A percentile compares a stretch with the other conserved stretches of the same genome.
These are phyloP conservation scores for Immersiella caudata DNA, from an alignment of 495 filamentous ascomycete species.

Conservation along the genomic window DNA sequence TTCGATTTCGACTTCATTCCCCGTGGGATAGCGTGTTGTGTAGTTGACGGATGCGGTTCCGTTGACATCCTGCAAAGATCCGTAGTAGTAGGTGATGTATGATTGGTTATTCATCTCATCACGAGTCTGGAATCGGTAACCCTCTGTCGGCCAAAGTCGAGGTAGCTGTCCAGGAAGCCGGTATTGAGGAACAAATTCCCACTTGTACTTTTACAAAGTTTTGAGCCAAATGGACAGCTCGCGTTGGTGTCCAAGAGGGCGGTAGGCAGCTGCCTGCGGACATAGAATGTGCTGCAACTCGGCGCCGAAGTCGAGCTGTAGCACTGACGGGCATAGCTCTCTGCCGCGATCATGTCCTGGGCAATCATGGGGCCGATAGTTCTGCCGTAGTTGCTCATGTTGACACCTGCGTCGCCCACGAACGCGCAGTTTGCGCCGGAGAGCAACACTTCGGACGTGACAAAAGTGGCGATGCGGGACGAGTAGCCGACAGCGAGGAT, in stretches of 20 bases:
- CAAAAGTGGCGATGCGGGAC: conserved; percentile 16
- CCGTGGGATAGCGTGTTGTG: conserved; percentile 1
- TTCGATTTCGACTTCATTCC: background rate
- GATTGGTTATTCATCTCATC: background rate
- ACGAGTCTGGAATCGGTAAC: background rate
- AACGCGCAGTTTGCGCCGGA: background rate
- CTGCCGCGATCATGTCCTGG: background rate
- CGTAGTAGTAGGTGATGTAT: background rate
- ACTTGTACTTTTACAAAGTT: conserved; percentile 15
- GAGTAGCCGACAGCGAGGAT: conserved; percentile 22
- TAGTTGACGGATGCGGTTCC: conserved; percentile 2
- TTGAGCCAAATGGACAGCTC: conserved; percentile 23
- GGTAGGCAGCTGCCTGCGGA: conserved; percentile 4
- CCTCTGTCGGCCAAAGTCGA: conserved; percentile 23
- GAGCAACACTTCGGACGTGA: conserved; percentile 18
- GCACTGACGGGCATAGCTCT: conserved; percentile 28
- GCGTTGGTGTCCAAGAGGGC: conserved; percentile 8
- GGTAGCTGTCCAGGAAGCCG: conserved; percentile 26
- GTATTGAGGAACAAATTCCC: conserved; percentile 26
- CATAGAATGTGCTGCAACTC: conserved; percentile 9
- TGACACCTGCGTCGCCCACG: background rate
- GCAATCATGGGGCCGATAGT: conserved; percentile 3
- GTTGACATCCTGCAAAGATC: background rate
- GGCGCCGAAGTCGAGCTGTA: background rate
- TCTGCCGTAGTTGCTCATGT: conserved; percentile 2